Evolutionary conservation across 805 yeast genomes (phyloP).

Genomic region (Candida namnaoensis): DNA sequence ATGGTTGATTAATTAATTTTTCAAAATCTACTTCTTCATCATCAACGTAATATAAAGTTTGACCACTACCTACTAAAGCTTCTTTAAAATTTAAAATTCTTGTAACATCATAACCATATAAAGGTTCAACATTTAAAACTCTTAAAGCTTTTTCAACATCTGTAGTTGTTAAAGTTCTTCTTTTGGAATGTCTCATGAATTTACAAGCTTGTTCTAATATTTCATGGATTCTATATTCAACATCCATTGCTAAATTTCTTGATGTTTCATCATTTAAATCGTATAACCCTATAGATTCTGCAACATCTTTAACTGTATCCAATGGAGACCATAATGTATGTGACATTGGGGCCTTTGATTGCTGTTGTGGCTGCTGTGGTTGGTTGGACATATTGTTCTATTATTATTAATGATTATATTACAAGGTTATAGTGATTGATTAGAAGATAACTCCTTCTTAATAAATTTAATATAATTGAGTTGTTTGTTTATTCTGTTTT

Average conservation of each 20-base stretch:
- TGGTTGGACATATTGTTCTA: no score
- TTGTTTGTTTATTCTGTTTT: no score
- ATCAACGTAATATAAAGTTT: constrained; percentile 84
- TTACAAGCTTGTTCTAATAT: constrained; percentile 92
- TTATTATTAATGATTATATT: no score
- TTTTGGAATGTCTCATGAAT: constrained; percentile 89
- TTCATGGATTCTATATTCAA: constrained; percentile 95
- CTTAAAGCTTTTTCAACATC: constrained; percentile 79
- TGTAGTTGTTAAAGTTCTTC: constrained; percentile 69
- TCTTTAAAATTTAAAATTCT: constrained; percentile 75
- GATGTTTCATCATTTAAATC: constrained; percentile 86
- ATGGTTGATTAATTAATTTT: constrained; percentile 82
- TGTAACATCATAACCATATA: constrained; percentile 74
- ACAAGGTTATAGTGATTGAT: no score
- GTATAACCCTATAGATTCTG: constrained; percentile 79
- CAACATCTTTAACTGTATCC: constrained; percentile 94
- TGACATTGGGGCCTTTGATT: constrained; percentile 50
- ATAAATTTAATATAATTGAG: no score
- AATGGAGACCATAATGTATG: constrained; percentile 96
- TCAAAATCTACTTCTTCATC: constrained; percentile 94
- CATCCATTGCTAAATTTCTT: constrained; percentile 95
- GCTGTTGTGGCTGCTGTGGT: no score
- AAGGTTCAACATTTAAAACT: constrained; percentile 86
- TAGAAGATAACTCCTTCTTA: no score
- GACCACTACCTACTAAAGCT: constrained; percentile 87